These are phyloP conservation scores for Phytophthora melonis DNA, from an alignment of 352 stramenopile genomes.

Conservation along the genomic window DNA sequence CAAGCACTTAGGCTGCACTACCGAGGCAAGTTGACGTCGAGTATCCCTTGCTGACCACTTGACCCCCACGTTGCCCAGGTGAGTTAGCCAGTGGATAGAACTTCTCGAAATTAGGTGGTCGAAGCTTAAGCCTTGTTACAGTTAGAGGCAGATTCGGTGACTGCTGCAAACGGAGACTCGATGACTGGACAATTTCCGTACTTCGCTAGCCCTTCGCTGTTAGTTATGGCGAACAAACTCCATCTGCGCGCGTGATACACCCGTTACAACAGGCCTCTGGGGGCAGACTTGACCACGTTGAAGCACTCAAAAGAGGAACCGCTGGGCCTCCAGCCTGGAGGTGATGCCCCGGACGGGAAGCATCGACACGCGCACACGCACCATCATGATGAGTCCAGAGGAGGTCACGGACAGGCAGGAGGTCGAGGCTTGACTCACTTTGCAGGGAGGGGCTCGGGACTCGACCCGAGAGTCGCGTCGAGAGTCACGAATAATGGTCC, in stretches of 20 bases:
- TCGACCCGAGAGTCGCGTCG: not conserved
- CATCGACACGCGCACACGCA: not conserved
- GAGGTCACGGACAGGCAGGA: not conserved
- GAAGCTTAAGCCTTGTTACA: not conserved
- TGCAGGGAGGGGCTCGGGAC: not conserved
- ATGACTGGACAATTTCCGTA: not conserved
- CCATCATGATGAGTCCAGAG: not conserved
- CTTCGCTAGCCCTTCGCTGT: not conserved
- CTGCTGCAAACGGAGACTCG: not conserved
- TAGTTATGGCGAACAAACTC: not conserved
- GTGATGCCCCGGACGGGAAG: not conserved
- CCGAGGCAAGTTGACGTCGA: not conserved
- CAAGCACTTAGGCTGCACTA: not conserved
- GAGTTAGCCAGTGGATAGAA: not conserved
- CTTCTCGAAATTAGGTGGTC: not conserved
- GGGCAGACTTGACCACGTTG: not conserved
- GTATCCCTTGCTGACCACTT: not conserved
- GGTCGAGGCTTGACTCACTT: not conserved
- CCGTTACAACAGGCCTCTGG: not conserved
- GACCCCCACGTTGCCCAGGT: not conserved
- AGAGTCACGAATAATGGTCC: not conserved
- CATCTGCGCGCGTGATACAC: not conserved
- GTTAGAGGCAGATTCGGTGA: not conserved
- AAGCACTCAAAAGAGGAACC: conserved; percentile 12
- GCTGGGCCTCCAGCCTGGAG: not conserved